Percentiles rank a stretch among this genome's conserved stretches.
Conservation (phyloP, 345 rosid species). For the Populus euphratica region DNA sequence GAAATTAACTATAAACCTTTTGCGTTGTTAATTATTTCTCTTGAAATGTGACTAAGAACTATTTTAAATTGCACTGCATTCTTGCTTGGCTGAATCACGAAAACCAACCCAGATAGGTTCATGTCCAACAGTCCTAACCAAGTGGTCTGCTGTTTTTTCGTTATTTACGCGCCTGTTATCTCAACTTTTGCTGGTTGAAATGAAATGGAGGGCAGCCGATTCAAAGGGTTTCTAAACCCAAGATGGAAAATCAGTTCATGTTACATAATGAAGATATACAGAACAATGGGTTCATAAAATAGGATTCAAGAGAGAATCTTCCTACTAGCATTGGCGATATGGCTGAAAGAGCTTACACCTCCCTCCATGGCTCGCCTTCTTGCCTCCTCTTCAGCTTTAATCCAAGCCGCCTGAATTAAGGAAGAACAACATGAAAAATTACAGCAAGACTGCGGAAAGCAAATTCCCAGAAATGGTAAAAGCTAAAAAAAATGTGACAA, state of each 20-base stretch:
- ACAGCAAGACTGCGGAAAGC: not conserved
- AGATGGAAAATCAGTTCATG: not conserved
- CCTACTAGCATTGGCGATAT: not conserved
- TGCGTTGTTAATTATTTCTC: no score
- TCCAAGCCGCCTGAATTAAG: constrained; percentile 72
- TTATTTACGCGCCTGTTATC: no score
- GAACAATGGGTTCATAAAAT: not conserved
- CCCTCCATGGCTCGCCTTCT: constrained; percentile 34
- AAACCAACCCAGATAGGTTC: not conserved
- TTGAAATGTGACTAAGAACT: no score
- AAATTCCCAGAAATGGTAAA: not conserved
- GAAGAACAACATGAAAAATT: constrained; percentile 10
- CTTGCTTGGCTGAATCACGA: no score
- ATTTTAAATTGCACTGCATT: no score
- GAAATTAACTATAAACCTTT: no score
- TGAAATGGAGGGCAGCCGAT: not conserved
- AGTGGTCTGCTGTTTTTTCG: no score
- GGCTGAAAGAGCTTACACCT: not conserved
- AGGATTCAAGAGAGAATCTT: not conserved
- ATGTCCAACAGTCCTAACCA: not conserved
- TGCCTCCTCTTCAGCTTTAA: constrained; percentile 82
- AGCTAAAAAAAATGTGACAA: not conserved
- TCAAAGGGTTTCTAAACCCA: not conserved
- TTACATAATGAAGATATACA: not conserved
- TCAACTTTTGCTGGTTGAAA: not conserved